These are phyloP conservation scores for Boletus rubropictus DNA, from an alignment of 768 basidiomycete genomes.

Conservation along the genomic window DNA sequence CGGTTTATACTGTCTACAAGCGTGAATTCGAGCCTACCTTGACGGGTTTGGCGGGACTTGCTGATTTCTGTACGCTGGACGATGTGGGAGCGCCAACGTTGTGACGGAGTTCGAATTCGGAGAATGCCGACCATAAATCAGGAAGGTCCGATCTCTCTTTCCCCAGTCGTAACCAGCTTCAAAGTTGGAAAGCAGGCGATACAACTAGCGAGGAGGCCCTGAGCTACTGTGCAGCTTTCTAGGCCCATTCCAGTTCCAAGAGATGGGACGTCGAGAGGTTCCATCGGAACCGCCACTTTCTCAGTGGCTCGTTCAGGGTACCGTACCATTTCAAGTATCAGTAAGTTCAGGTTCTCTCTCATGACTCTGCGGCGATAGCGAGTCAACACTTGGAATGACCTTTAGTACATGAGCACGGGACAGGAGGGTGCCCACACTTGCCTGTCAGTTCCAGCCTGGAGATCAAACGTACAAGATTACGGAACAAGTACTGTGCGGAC, in stretches of 20 bases:
- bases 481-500: too few relatives aligned
- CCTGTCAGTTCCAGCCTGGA: too few relatives aligned
- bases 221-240: not conserved
- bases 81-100: slow-evolving; percentile 5
- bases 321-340: too few relatives aligned
- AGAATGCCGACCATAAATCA: slow-evolving; percentile 16
- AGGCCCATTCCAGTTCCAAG: not conserved
- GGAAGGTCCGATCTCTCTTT: slow-evolving; percentile 11
- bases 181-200: not conserved
- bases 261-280: not conserved
- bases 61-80: slow-evolving; percentile 17
- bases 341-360: not conserved
- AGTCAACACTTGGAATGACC: not conserved
- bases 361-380: not conserved
- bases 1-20: slow-evolving; percentile 10
- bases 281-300: not conserved
- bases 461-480: not conserved
- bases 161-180: not conserved
- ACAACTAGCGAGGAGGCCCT: not conserved
- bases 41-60: slow-evolving; percentile 40
- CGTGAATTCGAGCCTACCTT: slow-evolving; percentile 51
- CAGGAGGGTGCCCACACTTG: too few relatives aligned
- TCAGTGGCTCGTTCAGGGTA: too few relatives aligned
- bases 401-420: not conserved
- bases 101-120: slow-evolving; percentile 27